Percentiles rank a stretch among this genome's conserved stretches.
phyloP scores from a whole-genome alignment of 2,329 filamentous ascomycete genomes.

The Xylariaceae sp. region DNA sequence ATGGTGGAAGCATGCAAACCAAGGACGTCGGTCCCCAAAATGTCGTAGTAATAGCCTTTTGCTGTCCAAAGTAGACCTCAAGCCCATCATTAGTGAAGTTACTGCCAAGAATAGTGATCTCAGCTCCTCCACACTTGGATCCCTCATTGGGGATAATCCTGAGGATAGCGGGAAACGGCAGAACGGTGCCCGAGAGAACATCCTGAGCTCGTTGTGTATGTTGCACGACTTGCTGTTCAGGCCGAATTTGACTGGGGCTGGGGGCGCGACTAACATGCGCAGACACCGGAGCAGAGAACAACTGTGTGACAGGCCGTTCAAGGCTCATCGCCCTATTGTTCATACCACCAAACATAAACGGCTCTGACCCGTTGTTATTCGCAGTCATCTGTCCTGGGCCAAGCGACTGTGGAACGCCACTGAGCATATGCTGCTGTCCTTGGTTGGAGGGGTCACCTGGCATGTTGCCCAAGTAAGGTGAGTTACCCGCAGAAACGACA shows the following conservation, averaged over 20 bases:
- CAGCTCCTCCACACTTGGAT: conserved; percentile 75
- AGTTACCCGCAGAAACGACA: conserved; percentile 39
- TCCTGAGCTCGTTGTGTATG: conserved; percentile 38
- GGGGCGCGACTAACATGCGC: conserved; percentile 71
- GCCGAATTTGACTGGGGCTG: conserved; percentile 57
- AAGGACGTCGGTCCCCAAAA: conserved; percentile 78
- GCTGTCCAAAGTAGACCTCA: conserved; percentile 76
- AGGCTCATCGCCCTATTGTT: conserved; percentile 58
- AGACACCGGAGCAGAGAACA: conserved; percentile 69
- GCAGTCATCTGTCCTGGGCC: conserved; percentile 61
- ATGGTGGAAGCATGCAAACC: conserved; percentile 71
- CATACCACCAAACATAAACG: conserved; percentile 49
- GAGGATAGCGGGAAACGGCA: conserved; percentile 60
- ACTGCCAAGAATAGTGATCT: conserved; percentile 78
- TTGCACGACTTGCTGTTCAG: conserved; percentile 40
- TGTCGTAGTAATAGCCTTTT: conserved; percentile 63
- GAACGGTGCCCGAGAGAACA: conserved; percentile 46
- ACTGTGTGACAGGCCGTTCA: conserved; percentile 57
- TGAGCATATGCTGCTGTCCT: conserved; percentile 25
- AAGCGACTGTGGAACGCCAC: conserved; percentile 37
- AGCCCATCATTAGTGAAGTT: conserved; percentile 69
- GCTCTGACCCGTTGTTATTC: conserved; percentile 48
- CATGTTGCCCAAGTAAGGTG: conserved; percentile 49
- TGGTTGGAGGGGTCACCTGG: conserved; percentile 33
- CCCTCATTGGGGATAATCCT: conserved; percentile 81